Evolutionary conservation across 805 yeast genomes (phyloP), one percentile per base, ranked within the genome.

Genomic region (Pichia sporocuriosa): DNA sequence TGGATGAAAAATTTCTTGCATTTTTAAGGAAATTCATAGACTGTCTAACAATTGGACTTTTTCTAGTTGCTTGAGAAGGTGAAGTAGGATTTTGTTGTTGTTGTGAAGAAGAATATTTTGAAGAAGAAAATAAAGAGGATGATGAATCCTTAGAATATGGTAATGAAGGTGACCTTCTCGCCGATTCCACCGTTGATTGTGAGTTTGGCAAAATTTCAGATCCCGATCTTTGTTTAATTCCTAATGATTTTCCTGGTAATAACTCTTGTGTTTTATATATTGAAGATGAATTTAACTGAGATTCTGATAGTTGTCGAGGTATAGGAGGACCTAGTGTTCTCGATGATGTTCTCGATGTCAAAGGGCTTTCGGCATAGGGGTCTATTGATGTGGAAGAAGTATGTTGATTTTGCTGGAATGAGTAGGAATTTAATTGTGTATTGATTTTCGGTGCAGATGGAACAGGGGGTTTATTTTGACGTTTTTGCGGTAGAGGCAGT

Each of bases 1-100:
- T 39, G 2, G 58, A 43, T 0, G 58, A 52, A 3, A 49, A 46
- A 32, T 55, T 59, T 35, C 58, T 46, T 2, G 55, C 43, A 10
- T 62, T 61, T 24, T 63, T 48, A n/a, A 66, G 43, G 21, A 66
- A 58, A 32, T 57, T 63, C 19, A 61, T 43, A 1, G 70, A 66
- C 43, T 67, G 70, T 15, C 67, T 61, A 28, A 66, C 45, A 12
- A 59, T 59, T 1, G 71, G 71, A 31, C 66, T 58, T 48, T 60
- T 57, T 16, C 46, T 30, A 21, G 32, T 40, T 4, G 47, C 27
- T 29, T 15, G 24, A 1, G 39, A 16, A 4, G 46, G 32, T 27
- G 44, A 31, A 12, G 19, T 15, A 25, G 30, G 40, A n/a, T 6
- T n/a, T 24, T 16, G 31, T 8, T n/a, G 24, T 23, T 11, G 22